Evolutionary conservation across 495 filamentous ascomycete genomes (phyloP).

Genomic region (Penicillium fimorum): DNA sequence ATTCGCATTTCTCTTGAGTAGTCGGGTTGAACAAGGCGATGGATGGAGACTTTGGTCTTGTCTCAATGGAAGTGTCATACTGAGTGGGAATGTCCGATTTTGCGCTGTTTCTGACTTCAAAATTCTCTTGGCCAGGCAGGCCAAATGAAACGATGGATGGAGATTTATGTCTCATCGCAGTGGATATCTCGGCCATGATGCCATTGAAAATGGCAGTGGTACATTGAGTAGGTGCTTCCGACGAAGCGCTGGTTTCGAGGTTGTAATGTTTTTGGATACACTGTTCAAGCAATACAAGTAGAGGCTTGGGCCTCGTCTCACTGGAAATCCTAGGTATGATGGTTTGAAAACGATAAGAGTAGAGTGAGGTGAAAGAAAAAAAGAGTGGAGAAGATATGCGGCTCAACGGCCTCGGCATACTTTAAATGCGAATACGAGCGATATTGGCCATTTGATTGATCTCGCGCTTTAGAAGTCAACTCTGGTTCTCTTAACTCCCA

Average conservation of each 20-base stretch:
- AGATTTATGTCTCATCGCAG: too few species aligned
- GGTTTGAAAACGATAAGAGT: not conserved
- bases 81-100: not conserved
- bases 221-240: too few species aligned
- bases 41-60: not conserved
- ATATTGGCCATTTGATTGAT: constrained; percentile 35
- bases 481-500: too few species aligned
- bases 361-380: not conserved
- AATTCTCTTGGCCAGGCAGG: not conserved
- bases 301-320: not conserved
- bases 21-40: too few species aligned
- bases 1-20: not conserved
- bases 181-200: not conserved
- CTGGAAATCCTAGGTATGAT: not conserved
- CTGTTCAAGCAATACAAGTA: not conserved
- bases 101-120: not conserved
- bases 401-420: not conserved
- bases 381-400: constrained; percentile 2
- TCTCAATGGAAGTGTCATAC: not conserved
- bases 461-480: not conserved
- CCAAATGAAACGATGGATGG: too few species aligned
- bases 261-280: not conserved
- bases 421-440: constrained; percentile 16
- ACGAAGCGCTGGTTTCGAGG: not conserved
- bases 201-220: not conserved